These are phyloP conservation scores for Skeletonema marinoi DNA, from an alignment of 108 stramenopile genomes.

Conservation along the genomic window DNA sequence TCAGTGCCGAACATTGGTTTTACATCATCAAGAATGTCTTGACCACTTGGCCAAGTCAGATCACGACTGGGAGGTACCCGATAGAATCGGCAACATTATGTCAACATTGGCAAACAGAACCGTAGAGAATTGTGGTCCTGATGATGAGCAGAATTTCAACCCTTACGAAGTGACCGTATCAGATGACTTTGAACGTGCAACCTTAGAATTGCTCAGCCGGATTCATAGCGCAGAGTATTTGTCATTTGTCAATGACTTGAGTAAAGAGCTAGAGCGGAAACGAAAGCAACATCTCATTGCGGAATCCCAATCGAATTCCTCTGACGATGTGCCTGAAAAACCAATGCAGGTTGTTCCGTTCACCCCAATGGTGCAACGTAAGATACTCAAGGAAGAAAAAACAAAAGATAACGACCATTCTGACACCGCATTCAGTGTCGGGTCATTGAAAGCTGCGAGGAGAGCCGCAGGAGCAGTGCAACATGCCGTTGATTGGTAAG, in stretches of 20 bases:
- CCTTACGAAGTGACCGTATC: conserved; percentile 79
- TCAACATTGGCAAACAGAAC: conserved; percentile 49
- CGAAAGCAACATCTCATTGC: conserved; percentile 49
- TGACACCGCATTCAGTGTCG: conserved; percentile 89
- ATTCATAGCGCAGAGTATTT: conserved; percentile 91
- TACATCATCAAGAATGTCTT: conserved; percentile 92
- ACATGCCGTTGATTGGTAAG: conserved; percentile 90
- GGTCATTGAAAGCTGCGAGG: conserved; percentile 87
- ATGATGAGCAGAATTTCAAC: conserved; percentile 45
- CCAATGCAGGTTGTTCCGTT: conserved; percentile 73
- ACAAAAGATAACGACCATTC: conserved; percentile 72
- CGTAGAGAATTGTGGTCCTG: conserved; percentile 23
- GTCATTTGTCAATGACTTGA: conserved; percentile 85
- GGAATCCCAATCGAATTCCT: conserved; percentile 25
- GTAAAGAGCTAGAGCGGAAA: conserved; percentile 78
- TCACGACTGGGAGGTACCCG: conserved; percentile 90
- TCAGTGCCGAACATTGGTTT: conserved; percentile 79
- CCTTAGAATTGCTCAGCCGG: conserved; percentile 85
- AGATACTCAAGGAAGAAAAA: conserved; percentile 67
- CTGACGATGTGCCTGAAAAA: conserved; percentile 11
- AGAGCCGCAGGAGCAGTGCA: conserved; percentile 93
- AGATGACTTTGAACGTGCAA: conserved; percentile 86
- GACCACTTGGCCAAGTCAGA: conserved; percentile 77
- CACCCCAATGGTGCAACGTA: conserved; percentile 82
- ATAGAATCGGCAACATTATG: conserved; percentile 78